phyloP scores from a whole-genome alignment of 192 early-diverging fungal species.

The Mortierella hygrophila region DNA sequence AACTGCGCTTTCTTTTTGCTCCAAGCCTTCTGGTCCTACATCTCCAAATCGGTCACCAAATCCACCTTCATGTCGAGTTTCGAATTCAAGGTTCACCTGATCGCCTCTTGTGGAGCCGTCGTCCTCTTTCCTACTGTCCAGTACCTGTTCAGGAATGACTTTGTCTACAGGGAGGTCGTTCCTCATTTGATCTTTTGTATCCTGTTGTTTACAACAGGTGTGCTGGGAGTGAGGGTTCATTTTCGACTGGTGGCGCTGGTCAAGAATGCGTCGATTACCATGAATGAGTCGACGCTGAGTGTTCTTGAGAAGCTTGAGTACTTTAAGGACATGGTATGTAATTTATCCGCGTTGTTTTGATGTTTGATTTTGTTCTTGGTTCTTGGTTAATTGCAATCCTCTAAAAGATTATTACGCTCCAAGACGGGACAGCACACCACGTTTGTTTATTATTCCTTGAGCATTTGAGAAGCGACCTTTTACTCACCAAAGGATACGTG shows the following conservation, averaged over 20 bases:
- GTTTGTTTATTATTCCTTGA: background rate
- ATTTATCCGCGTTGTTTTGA: background rate
- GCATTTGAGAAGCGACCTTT: background rate
- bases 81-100: conserved; percentile 48
- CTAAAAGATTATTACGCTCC: background rate
- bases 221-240: conserved; percentile 29
- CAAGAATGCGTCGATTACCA: conserved; percentile 11
- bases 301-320: conserved; percentile 49
- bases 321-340: conserved; percentile 54
- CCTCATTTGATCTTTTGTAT: conserved; percentile 47
- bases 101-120: conserved; percentile 16
- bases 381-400: background rate
- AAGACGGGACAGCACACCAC: background rate
- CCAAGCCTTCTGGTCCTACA: conserved; percentile 45
- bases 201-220: conserved; percentile 29
- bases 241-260: conserved; percentile 27
- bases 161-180: conserved; percentile 26
- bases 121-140: conserved; percentile 38
- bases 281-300: conserved; percentile 31
- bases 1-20: conserved; percentile 39
- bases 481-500: conserved; percentile 13
- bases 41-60: conserved; percentile 49
- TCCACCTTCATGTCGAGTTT: conserved; percentile 54
- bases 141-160: conserved; percentile 39
- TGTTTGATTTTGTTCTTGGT: background rate